Evolutionary conservation across 257 asterid genomes (phyloP), one percentile per base, ranked within the genome.

Genomic region (Solanum chiquidenum): DNA sequence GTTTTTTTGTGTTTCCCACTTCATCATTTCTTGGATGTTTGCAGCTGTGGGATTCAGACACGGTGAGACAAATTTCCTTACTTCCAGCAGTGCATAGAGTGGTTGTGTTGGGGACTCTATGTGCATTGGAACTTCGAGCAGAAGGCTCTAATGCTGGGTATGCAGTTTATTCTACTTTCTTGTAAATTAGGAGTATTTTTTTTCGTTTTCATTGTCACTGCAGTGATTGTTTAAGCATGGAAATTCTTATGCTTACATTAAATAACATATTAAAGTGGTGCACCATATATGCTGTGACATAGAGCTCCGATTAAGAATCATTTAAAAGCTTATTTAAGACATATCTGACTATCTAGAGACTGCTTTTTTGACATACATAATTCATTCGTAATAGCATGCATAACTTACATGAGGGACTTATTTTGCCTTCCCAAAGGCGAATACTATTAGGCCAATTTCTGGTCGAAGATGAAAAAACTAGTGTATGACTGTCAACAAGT

Each of bases 61-160:
- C 92, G 82, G 98, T 95, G 84, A 44, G 76, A 75, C 92, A 88
- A 89, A 93, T 97, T 85, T 96, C 99, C 49, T 91, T 86, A 33
- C 95, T 92, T 90, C 98, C 98, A 40, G 94, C 94, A 27, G 95
- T 97, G 79, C 87, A 90, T 52, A 93, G 99, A 91, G 98, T 93
- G 69, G 94, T 97, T 88, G 92, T 94, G 12, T 90, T 96, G 86
- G 98, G 99, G 88, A 96, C 99, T 87, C 93, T 97, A 42, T 97
- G 93, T 85, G 99, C 99, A 86, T 85, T 97, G 87, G 99, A 97
- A 89, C 98, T 96, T 84, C 89, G 29, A 90, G 98, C 98, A 12
- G 95, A 94, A 90, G 97, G 98, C 90, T 87, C 86, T 86, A 88
- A 95, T 89, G 93, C 96, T 37, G 99, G 99, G 99, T 97, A 95